Percentiles rank a stretch among this genome's conserved stretches.
Evolutionary conservation across 1,139 yeast genomes (phyloP).

Genomic region (Geotrichum reessii): DNA sequence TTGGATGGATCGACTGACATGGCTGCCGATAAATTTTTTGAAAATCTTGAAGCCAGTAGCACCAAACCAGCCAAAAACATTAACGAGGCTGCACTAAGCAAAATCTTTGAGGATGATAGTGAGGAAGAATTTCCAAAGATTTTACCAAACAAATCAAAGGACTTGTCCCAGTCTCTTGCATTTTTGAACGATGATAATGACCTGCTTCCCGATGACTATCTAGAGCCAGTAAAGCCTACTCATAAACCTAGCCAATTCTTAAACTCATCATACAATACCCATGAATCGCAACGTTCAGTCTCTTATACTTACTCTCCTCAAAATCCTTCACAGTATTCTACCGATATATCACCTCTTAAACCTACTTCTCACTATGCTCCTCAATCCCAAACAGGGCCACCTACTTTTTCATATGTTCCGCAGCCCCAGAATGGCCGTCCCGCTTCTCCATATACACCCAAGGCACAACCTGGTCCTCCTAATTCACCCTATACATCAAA

Average conservation of each 20-base stretch:
- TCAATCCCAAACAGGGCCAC: background rate
- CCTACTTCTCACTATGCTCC: conserved; percentile 12
- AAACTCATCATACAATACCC: conserved; percentile 7
- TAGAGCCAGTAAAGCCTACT: conserved; percentile 10
- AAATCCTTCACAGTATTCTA: conserved; percentile 7
- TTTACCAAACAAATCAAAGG: conserved; percentile 5
- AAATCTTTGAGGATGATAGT: conserved; percentile 15
- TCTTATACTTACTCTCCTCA: background rate
- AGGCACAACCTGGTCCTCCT: background rate
- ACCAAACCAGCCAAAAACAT: background rate
- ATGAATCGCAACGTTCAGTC: background rate
- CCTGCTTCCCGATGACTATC: conserved; percentile 40
- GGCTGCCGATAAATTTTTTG: background rate
- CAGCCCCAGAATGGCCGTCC: background rate
- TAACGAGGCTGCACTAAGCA: conserved; percentile 23
- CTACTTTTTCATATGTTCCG: background rate
- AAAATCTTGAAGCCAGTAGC: background rate
- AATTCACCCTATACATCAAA: background rate
- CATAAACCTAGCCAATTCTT: conserved; percentile 3
- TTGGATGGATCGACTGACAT: background rate
- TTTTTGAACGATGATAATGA: conserved; percentile 45
- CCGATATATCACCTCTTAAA: background rate
- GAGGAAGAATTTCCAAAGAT: conserved; percentile 10
- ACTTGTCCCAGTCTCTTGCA: conserved; percentile 31
- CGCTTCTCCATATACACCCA: background rate